Evolutionary conservation across 176 grass and related monocot species (phyloP), one percentile per base, ranked within the genome.

Genomic region (Rhipidocladum racemiflorum): DNA sequence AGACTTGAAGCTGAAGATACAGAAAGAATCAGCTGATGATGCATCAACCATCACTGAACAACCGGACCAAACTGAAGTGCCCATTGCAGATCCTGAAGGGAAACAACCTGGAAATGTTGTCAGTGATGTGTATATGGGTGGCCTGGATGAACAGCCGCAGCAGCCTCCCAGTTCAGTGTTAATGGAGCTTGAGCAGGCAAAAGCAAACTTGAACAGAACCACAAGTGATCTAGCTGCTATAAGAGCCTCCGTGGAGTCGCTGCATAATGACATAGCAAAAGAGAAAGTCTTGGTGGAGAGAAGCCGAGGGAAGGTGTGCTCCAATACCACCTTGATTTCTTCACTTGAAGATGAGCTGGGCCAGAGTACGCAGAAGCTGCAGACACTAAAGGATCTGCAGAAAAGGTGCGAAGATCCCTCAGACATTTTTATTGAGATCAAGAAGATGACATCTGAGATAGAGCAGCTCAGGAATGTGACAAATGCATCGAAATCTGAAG

Each of bases 121-220:
- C 42, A 8, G 42, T 25, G 68, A 51, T 68, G 87, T 17, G 39
- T 49, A n/a, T 12, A 61, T 61, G 76, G 32, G 21, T 13, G 15
- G 6, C 24, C 17, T 32, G 0, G n/a, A 61, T 24, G 23, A 18
- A 16, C 75, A 80, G 18, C 28, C 1, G 15, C 87, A 81, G 21
- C 54, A 78, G 9, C 12, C 34, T 20, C 61, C 74, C 39, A 43
- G 85, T 54, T 59, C 66, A 17, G 90, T 94, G 60, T 68, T 92
- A 3, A 80, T 85, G 75, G 88, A 76, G 49, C 95, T 97, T 62
- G 88, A 86, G 79, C 84, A 78, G 72, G 92, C 90, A 0, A 97
- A 94, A 60, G 59, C 85, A 6, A 87, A 94, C 66, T 43, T 97
- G 42, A 88, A 49, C 80, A 88, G 65, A 81, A 92, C 90, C 48